A percentile compares a stretch with the other conserved stretches of the same genome.
Conservation (phyloP, 2,329 filamentous ascomycete species). For the Talaromyces piceae region DNA sequence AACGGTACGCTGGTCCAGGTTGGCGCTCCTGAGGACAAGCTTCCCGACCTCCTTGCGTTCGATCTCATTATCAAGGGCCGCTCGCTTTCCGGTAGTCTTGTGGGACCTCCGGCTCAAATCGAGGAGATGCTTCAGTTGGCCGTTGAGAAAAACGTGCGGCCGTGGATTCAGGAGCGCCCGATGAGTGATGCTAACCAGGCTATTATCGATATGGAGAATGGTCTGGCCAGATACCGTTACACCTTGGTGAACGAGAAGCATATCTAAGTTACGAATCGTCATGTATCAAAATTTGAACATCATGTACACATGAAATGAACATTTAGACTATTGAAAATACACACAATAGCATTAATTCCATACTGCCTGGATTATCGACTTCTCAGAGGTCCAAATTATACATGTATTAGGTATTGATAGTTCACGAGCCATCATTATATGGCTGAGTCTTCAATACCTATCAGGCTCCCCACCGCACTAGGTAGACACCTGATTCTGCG, state of each 20-base stretch:
- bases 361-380: no score
- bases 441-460: no score
- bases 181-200: conserved; percentile 40
- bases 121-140: conserved; percentile 39
- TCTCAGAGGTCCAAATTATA: no score
- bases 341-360: no score
- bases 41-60: conserved; percentile 48
- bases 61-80: conserved; percentile 47
- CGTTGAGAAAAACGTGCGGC: conserved; percentile 31
- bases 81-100: conserved; percentile 43
- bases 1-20: conserved; percentile 59
- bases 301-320: no score
- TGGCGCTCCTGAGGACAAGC: conserved; percentile 55
- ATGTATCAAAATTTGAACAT: no score
- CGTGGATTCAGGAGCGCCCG: conserved; percentile 36
- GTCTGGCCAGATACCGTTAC: conserved; percentile 41
- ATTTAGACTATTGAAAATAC: no score
- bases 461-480: no score
- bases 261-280: not conserved
- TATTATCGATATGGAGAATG: conserved; percentile 37
- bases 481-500: no score
- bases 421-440: no score
- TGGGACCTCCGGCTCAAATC: conserved; percentile 36
- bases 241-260: conserved; percentile 36
- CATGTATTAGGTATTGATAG: no score